Percentiles rank a stretch among this genome's conserved stretches.
These are phyloP conservation scores for Kluyveromyces siamensis DNA, from an alignment of 805 yeast species.

Conservation along the genomic window DNA sequence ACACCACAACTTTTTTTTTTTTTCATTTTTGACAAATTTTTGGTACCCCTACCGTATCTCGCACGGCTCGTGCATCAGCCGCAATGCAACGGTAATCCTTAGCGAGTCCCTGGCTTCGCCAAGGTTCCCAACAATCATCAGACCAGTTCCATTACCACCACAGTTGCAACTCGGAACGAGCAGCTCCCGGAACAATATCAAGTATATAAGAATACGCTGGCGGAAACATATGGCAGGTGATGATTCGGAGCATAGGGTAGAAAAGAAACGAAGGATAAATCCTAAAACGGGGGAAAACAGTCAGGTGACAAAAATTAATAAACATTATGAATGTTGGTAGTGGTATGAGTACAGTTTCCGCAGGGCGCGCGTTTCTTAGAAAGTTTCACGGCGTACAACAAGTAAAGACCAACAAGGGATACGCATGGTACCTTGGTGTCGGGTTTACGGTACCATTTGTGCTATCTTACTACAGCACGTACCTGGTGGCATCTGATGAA, in stretches of 20 bases:
- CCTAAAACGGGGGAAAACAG: not conserved
- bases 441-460: conserved; percentile 23
- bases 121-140: not conserved
- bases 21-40: too few relatives aligned
- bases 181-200: not conserved
- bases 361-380: not conserved
- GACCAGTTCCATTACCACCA: not conserved
- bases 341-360: not conserved
- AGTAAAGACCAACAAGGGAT: conserved; percentile 6
- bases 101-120: not conserved
- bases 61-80: too few relatives aligned
- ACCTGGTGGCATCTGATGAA: not conserved
- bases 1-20: too few relatives aligned
- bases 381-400: not conserved
- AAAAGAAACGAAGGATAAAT: too few relatives aligned
- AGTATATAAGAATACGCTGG: too few relatives aligned
- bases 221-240: too few relatives aligned
- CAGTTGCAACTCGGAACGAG: conserved; percentile 3
- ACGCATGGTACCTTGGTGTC: conserved; percentile 19
- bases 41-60: too few relatives aligned
- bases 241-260: too few relatives aligned
- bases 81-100: too few relatives aligned
- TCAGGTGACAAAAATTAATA: too few relatives aligned
- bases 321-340: too few relatives aligned
- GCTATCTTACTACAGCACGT: conserved; percentile 15